These are phyloP conservation scores for Aspergillus caelatus DNA, from an alignment of 2,329 filamentous ascomycete species.

Conservation along the genomic window DNA sequence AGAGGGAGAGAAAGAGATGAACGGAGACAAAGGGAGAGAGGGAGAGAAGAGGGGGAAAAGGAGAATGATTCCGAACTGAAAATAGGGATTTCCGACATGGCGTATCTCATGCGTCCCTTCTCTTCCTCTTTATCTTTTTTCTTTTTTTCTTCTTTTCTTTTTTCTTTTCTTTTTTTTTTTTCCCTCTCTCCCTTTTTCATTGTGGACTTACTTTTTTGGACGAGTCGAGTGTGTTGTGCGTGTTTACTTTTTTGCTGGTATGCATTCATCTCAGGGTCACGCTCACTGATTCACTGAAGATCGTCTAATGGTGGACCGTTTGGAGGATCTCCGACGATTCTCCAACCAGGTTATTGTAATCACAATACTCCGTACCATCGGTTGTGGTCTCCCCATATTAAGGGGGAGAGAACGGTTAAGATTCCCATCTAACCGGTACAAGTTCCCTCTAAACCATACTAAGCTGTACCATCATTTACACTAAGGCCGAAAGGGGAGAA, in stretches of 20 bases:
- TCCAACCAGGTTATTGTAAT: not conserved
- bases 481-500: not conserved
- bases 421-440: not conserved
- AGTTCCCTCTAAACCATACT: not conserved
- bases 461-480: not conserved
- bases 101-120: not conserved
- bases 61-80: conserved; percentile 4
- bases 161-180: not conserved
- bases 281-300: conserved; percentile 3
- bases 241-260: conserved; percentile 1
- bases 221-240: not conserved
- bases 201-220: not conserved
- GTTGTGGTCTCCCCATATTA: not conserved
- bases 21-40: conserved; percentile 1
- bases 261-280: not conserved
- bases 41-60: not conserved
- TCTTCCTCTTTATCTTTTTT: not conserved
- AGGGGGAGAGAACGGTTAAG: not conserved
- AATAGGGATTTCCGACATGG: not conserved
- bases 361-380: not conserved
- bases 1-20: not conserved
- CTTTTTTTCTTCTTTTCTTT: not conserved
- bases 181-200: not conserved
- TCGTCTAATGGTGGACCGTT: conserved; percentile 2
- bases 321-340: conserved; percentile 2